A percentile compares a stretch with the other conserved stretches of the same genome.
phyloP scores from a whole-genome alignment of 768 basidiomycete species.

The Sutorius australiensis region DNA sequence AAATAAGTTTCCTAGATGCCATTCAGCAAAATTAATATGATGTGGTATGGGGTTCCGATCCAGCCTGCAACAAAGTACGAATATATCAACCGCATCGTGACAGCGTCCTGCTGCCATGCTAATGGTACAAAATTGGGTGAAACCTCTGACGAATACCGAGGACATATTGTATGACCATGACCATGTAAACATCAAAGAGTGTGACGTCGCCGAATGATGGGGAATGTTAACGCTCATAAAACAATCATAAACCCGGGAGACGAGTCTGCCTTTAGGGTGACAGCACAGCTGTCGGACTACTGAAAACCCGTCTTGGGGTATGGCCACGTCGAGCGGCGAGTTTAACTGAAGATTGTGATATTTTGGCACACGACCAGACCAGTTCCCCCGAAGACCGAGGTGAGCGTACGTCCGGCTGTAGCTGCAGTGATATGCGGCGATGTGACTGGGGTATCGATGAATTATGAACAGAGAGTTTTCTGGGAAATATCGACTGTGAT shows the following conservation, averaged over 20 bases:
- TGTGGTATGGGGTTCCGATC: not conserved
- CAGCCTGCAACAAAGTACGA: not conserved
- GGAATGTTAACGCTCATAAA: slow-evolving; percentile 6
- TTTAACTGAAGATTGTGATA: slow-evolving; percentile 24
- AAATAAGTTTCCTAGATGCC: not conserved
- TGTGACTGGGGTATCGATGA: slow-evolving; percentile 7
- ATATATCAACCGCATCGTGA: not conserved
- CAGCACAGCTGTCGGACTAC: slow-evolving; percentile 14
- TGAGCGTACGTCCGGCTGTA: slow-evolving; percentile 3
- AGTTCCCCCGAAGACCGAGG: slow-evolving; percentile 6
- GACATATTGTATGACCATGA: not conserved
- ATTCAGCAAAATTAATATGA: not conserved
- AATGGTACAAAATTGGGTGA: slow-evolving; percentile 16
- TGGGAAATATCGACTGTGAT: slow-evolving; percentile 4
- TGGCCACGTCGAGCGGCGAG: slow-evolving; percentile 26
- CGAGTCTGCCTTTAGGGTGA: slow-evolving; percentile 6
- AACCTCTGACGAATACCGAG: slow-evolving; percentile 1
- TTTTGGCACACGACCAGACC: slow-evolving; percentile 33
- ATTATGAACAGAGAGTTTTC: slow-evolving; percentile 6
- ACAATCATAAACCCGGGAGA: slow-evolving; percentile 1
- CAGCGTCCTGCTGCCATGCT: slow-evolving; percentile 20
- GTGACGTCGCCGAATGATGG: slow-evolving; percentile 6
- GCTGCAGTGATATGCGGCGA: slow-evolving; percentile 9
- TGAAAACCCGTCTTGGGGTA: slow-evolving; percentile 20
- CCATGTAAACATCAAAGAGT: slow-evolving; percentile 13